A percentile compares a stretch with the other conserved stretches of the same genome.
Evolutionary conservation across 75 land plant species (phyloP).

Genomic region (Ceratopteris richardii): DNA sequence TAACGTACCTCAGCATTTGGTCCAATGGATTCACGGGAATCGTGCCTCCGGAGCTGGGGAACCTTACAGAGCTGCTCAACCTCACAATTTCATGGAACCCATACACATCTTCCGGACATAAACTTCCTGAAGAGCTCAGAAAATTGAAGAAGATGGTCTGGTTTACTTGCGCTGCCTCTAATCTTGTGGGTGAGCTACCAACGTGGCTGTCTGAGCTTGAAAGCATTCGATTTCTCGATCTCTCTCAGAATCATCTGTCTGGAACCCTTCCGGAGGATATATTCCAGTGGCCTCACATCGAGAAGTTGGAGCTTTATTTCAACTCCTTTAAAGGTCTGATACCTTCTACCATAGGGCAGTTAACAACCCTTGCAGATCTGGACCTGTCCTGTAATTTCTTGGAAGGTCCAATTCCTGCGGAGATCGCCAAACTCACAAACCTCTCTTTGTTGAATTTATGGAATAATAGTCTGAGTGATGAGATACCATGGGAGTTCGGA

Average conservation of each 20-base stretch:
- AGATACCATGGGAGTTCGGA: slow-evolving; percentile 56
- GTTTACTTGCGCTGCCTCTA: slow-evolving; percentile 41
- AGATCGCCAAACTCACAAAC: slow-evolving; percentile 38
- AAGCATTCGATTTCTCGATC: slow-evolving; percentile 40
- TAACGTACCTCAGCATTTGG: slow-evolving; percentile 9
- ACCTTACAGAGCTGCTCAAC: slow-evolving; percentile 41
- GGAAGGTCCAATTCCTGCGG: slow-evolving; percentile 42
- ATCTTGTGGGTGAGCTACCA: slow-evolving; percentile 48
- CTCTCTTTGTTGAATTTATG: slow-evolving; percentile 46
- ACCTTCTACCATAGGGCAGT: slow-evolving; percentile 48
- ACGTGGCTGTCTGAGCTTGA: slow-evolving; percentile 37
- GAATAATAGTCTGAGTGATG: slow-evolving; percentile 48
- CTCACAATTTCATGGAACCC: slow-evolving; percentile 43
- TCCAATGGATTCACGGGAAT: slow-evolving; percentile 25
- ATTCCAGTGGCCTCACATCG: slow-evolving; percentile 34
- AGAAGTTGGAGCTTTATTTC: slow-evolving; percentile 46
- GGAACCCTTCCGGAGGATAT: slow-evolving; percentile 57
- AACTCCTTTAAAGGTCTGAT: slow-evolving; percentile 45
- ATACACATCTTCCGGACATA: slow-evolving; percentile 8
- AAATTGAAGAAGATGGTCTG: slow-evolving; percentile 29
- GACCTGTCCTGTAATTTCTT: slow-evolving; percentile 52
- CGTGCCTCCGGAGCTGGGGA: slow-evolving; percentile 65
- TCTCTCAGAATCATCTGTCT: slow-evolving; percentile 36
- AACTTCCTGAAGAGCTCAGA: slow-evolving; percentile 35
- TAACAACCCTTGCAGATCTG: slow-evolving; percentile 39